Conservation (phyloP, 2,329 filamentous ascomycete genomes). For the Monilinia laxa region DNA sequence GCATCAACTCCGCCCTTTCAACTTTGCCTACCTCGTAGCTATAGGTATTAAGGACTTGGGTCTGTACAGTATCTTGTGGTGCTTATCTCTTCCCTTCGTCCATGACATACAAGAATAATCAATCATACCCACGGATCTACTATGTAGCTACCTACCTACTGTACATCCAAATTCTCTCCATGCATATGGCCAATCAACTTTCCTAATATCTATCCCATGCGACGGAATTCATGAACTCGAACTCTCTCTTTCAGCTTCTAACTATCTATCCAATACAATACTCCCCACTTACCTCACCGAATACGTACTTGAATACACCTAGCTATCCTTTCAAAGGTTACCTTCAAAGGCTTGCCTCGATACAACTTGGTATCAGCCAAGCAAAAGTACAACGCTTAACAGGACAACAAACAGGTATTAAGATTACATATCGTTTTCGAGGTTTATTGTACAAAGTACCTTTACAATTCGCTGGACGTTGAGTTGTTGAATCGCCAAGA, state of each 20-base stretch:
- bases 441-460: conserved; percentile 1
- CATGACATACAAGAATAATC: background rate
- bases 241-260: background rate
- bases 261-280: background rate
- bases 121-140: no score
- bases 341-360: background rate
- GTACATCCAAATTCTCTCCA: background rate
- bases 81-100: background rate
- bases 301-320: background rate
- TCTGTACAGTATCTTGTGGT: background rate
- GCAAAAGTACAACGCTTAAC: conserved; percentile 17
- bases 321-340: background rate
- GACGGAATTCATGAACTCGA: background rate
- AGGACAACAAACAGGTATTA: conserved; percentile 7
- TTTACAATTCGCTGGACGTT: conserved; percentile 11
- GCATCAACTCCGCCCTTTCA: background rate
- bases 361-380: conserved; percentile 18
- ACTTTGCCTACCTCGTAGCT: no score
- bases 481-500: conserved; percentile 24
- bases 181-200: no score
- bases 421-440: conserved; percentile 14
- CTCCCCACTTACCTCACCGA: conserved; percentile 6
- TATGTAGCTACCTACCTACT: background rate
- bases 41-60: no score
- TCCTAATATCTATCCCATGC: background rate